Percentiles rank a stretch among this genome's conserved stretches.
phyloP scores from a whole-genome alignment of 140 eudicot species.

The Erigeron philadelphicus region DNA sequence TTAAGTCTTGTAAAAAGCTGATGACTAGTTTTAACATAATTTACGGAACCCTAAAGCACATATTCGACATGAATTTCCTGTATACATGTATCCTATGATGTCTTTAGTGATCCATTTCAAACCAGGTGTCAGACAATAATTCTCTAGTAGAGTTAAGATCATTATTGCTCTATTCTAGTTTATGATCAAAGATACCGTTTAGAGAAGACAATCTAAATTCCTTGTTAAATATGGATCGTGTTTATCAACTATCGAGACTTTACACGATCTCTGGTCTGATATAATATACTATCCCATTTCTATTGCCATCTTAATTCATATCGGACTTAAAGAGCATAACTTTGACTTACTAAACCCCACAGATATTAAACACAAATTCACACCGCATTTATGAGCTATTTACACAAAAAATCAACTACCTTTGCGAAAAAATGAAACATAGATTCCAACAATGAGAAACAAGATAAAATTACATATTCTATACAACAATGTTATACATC shows the following conservation, averaged over 20 bases:
- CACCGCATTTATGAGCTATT: background rate
- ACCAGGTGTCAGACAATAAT: constrained; percentile 48
- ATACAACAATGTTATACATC: constrained; percentile 18
- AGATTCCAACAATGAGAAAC: background rate
- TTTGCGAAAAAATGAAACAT: background rate
- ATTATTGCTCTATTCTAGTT: too few relatives aligned
- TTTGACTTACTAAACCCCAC: background rate
- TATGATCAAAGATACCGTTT: too few relatives aligned
- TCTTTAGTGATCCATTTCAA: constrained; percentile 84
- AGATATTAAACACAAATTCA: background rate
- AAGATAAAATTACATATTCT: background rate
- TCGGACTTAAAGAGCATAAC: too few relatives aligned
- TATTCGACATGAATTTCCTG: constrained; percentile 83
- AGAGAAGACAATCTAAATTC: too few relatives aligned
- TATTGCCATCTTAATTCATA: too few relatives aligned
- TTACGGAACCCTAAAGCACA: constrained; percentile 84
- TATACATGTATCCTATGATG: constrained; percentile 78
- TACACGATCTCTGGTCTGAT: background rate
- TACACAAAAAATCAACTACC: background rate
- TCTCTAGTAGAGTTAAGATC: too few relatives aligned
- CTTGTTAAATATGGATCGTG: too few relatives aligned
- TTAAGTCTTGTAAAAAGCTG: constrained; percentile 64
- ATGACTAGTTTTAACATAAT: constrained; percentile 76
- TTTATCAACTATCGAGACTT: too few relatives aligned
- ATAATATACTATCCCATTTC: too few relatives aligned